phyloP scores from a whole-genome alignment of 176 grass and related monocot genomes.

The Carex parvula region DNA sequence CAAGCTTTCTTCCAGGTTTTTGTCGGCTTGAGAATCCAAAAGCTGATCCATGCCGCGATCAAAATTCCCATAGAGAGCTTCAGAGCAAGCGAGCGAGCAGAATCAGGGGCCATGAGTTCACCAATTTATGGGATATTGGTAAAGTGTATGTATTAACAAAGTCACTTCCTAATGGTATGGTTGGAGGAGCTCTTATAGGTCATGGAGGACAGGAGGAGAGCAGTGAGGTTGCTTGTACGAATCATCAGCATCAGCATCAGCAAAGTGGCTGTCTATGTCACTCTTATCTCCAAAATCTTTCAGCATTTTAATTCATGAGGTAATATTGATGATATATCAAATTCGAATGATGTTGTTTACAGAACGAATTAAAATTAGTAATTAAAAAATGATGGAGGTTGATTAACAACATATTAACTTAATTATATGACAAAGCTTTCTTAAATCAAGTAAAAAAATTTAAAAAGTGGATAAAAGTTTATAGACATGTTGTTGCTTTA shows the following conservation, averaged over 20 bases:
- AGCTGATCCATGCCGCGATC: conserved; percentile 31
- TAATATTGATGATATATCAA: background rate
- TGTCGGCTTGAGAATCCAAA: conserved; percentile 44
- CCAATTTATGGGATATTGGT: conserved; percentile 11
- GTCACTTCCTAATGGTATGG: background rate
- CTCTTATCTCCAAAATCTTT: conserved; percentile 18
- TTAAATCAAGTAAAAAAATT: too few species aligned
- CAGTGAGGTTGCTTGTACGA: background rate
- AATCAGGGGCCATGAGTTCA: conserved; percentile 22
- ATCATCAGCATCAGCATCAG: background rate
- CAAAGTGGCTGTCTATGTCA: conserved; percentile 20
- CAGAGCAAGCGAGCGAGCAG: conserved; percentile 17
- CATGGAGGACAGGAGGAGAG: conserved; percentile 15
- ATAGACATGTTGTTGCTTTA: too few species aligned
- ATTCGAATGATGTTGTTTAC: background rate
- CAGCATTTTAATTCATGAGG: background rate
- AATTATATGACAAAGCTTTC: too few species aligned
- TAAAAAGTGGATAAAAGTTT: too few species aligned
- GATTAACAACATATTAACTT: too few species aligned
- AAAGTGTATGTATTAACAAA: background rate
- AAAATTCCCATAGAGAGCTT: conserved; percentile 31
- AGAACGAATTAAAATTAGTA: background rate
- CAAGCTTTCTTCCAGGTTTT: conserved; percentile 42
- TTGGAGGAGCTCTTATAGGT: background rate
- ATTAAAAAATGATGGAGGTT: background rate